Evolutionary conservation across 176 grass and related monocot genomes (phyloP).

Genomic region (Lolium multiflorum): DNA sequence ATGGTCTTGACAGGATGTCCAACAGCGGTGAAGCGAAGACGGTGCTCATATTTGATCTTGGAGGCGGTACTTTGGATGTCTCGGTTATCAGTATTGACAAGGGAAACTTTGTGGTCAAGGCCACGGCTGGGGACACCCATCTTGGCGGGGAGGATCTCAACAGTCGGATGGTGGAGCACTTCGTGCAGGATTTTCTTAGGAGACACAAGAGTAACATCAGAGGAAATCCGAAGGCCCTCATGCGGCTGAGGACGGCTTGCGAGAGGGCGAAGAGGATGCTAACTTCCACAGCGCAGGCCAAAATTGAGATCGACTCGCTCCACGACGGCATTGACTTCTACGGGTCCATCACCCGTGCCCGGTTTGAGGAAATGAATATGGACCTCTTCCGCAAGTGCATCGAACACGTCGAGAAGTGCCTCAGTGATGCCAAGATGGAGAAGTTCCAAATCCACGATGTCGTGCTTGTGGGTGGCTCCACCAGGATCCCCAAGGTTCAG

Average conservation of each 20-base stretch:
- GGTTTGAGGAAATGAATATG: constrained; percentile 15
- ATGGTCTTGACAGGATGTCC: constrained; percentile 15
- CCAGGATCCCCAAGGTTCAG: constrained; percentile 91
- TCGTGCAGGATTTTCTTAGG: constrained; percentile 10
- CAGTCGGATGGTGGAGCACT: constrained; percentile 13
- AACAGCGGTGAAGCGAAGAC: neutral
- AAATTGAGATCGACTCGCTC: constrained; percentile 27
- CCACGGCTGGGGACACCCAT: constrained; percentile 17
- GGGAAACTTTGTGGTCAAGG: constrained; percentile 18
- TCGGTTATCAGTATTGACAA: constrained; percentile 28
- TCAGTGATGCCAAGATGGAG: neutral
- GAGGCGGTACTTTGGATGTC: constrained; percentile 20
- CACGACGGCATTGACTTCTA: constrained; percentile 1
- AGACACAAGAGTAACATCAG: constrained; percentile 19
- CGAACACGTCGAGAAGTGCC: constrained; percentile 15
- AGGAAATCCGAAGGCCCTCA: constrained; percentile 7
- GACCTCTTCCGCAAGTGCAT: constrained; percentile 25
- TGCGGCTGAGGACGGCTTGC: constrained; percentile 26
- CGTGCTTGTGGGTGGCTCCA: constrained; percentile 89
- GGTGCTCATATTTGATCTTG: constrained; percentile 30
- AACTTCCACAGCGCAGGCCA: constrained; percentile 10
- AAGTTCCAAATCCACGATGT: constrained; percentile 61
- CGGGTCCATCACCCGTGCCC: constrained; percentile 18
- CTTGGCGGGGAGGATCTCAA: constrained; percentile 24
- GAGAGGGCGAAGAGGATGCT: constrained; percentile 31